Evolutionary conservation across 2,329 filamentous ascomycete species (phyloP).

Genomic region (Ceratocystis cacaofunesta): DNA sequence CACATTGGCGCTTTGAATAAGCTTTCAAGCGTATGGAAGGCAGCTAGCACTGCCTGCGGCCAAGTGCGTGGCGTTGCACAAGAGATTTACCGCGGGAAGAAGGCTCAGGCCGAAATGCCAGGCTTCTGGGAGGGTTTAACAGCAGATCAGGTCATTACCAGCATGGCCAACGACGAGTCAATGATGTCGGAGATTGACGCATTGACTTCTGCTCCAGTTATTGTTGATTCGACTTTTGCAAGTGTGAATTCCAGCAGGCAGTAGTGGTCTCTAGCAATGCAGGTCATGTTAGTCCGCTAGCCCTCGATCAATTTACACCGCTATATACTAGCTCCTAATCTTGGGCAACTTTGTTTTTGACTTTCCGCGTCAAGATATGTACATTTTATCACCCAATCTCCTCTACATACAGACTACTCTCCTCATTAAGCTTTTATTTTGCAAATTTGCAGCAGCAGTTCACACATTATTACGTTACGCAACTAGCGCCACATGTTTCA

Average conservation of each 20-base stretch:
- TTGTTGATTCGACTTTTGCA: conserved; percentile 4
- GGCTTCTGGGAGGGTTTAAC: conserved; percentile 41
- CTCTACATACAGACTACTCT: too few species aligned
- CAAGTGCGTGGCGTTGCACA: conserved; percentile 70
- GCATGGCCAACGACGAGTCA: conserved; percentile 41
- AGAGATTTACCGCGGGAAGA: conserved; percentile 51
- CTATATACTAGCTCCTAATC: too few species aligned
- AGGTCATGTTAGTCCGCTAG: too few species aligned
- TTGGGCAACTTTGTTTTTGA: too few species aligned
- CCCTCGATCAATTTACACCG: not conserved
- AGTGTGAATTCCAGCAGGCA: not conserved
- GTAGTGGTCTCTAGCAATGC: not conserved
- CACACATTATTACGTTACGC: too few species aligned
- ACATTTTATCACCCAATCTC: too few species aligned
- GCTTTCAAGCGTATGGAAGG: conserved; percentile 55
- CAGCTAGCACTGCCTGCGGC: conserved; percentile 51
- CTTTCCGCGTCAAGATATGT: too few species aligned
- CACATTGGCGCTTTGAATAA: conserved; percentile 63
- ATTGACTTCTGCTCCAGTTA: conserved; percentile 12
- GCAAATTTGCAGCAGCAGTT: too few species aligned
- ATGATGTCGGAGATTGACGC: conserved; percentile 44
- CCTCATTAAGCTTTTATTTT: too few species aligned
- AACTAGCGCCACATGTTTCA: too few species aligned
- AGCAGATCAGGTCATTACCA: conserved; percentile 40
- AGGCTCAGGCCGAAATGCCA: conserved; percentile 37